These are phyloP conservation scores for Rosa rugosa DNA, from an alignment of 306 rosid genomes.

Conservation along the genomic window DNA sequence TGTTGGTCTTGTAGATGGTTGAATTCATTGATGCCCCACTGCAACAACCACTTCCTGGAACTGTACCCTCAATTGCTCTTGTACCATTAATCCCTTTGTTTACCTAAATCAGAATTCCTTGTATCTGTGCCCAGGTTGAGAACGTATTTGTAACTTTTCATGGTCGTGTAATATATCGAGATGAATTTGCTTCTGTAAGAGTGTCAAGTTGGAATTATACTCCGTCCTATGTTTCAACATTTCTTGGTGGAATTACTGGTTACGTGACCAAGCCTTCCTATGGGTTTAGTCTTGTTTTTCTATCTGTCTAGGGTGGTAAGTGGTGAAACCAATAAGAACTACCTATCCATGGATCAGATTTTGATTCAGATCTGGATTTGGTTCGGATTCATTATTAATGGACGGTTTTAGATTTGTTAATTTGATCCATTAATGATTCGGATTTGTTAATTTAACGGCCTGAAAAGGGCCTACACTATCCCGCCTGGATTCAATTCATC, in stretches of 20 bases:
- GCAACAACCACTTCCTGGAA: slow-evolving; percentile 28
- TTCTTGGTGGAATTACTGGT: too few species aligned
- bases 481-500: too few species aligned
- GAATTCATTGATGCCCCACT: slow-evolving; percentile 38
- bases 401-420: too few species aligned
- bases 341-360: too few species aligned
- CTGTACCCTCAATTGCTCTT: slow-evolving; percentile 33
- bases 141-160: background rate
- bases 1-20: slow-evolving; percentile 32
- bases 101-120: background rate
- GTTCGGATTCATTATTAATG: too few species aligned
- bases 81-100: slow-evolving; percentile 26
- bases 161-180: background rate
- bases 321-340: background rate
- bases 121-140: background rate
- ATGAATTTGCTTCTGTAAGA: background rate
- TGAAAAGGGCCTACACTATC: too few species aligned
- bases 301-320: background rate
- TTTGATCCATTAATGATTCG: too few species aligned
- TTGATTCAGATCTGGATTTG: background rate
- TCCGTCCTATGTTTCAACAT: too few species aligned
- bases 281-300: background rate
- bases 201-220: background rate
- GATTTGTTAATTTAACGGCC: too few species aligned
- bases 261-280: too few species aligned